phyloP scores from a whole-genome alignment of 805 yeast species.

The Lipomyces spencermartinsiae region DNA sequence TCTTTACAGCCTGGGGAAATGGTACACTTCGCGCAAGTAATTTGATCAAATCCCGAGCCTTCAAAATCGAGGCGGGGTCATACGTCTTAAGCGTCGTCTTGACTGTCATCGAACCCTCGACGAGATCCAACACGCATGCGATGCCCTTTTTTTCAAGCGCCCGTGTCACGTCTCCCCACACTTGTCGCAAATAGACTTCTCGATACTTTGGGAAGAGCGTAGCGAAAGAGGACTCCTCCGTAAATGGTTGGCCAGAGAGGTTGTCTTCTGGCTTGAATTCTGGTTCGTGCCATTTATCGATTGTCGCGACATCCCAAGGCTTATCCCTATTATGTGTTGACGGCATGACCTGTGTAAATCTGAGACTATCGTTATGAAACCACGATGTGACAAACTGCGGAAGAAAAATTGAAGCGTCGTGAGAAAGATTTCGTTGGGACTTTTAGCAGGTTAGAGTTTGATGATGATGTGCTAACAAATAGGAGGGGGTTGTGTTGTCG shows the following conservation, averaged over 20 bases:
- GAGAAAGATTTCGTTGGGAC: neutral
- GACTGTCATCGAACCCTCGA: conserved; percentile 97
- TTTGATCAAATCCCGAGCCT: conserved; percentile 93
- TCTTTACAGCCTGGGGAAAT: conserved; percentile 92
- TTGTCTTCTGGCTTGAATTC: conserved; percentile 91
- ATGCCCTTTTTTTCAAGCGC: conserved; percentile 70
- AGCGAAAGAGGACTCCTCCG: conserved; percentile 96
- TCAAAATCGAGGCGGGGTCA: conserved; percentile 92
- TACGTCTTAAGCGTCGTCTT: conserved; percentile 93
- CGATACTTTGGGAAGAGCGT: conserved; percentile 96
- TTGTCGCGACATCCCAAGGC: conserved; percentile 53
- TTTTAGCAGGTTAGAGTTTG: neutral
- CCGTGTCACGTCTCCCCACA: conserved; percentile 93
- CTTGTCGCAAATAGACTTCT: conserved; percentile 82
- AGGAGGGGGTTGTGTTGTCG: neutral
- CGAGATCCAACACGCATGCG: conserved; percentile 84
- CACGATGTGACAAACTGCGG: neutral
- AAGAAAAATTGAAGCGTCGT: neutral
- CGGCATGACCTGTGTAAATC: conserved; percentile 60
- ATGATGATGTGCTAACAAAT: neutral
- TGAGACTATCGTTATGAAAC: neutral
- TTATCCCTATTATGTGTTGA: conserved; percentile 93
- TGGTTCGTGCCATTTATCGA: conserved; percentile 74
- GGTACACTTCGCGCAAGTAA: conserved; percentile 95
- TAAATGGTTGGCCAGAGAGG: conserved; percentile 81